These are phyloP conservation scores for Tagetes patula DNA, from an alignment of 129 eudicot genomes.

Conservation along the genomic window DNA sequence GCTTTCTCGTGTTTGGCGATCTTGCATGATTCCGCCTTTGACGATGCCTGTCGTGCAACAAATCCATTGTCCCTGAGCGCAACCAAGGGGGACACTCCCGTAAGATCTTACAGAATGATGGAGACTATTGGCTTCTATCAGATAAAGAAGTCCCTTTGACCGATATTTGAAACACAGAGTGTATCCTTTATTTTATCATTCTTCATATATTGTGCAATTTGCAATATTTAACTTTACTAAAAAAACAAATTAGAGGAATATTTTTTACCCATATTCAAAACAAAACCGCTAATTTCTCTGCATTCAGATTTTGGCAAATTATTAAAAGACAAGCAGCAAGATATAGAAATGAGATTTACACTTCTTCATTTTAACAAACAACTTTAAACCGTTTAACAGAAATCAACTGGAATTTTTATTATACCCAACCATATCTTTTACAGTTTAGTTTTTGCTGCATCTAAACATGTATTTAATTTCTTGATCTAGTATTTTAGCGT, in stretches of 20 bases:
- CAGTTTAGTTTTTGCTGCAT: slow-evolving; percentile 15
- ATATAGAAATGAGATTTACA: too few species aligned
- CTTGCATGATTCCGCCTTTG: too few species aligned
- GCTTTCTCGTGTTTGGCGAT: too few species aligned
- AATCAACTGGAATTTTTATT: too few species aligned
- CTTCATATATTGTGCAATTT: not conserved
- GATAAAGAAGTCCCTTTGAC: slow-evolving; percentile 75
- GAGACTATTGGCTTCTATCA: slow-evolving; percentile 86
- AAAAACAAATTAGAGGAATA: not conserved
- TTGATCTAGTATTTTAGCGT: slow-evolving; percentile 3
- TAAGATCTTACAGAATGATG: slow-evolving; percentile 57
- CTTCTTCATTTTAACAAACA: not conserved
- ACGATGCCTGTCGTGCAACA: too few species aligned
- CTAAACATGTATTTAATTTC: slow-evolving; percentile 9
- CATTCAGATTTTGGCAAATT: not conserved
- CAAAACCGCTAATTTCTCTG: not conserved
- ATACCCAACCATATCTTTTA: slow-evolving; percentile 2
- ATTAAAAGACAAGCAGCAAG: too few species aligned
- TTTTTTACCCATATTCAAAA: not conserved
- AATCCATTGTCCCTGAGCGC: too few species aligned
- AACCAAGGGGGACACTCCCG: not conserved
- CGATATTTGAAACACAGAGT: slow-evolving; percentile 78
- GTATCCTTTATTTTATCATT: slow-evolving; percentile 47
- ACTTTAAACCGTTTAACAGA: too few species aligned
- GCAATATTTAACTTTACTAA: not conserved